Conservation (phyloP, 257 asterid species). For the Plectranthus barbatus region DNA sequence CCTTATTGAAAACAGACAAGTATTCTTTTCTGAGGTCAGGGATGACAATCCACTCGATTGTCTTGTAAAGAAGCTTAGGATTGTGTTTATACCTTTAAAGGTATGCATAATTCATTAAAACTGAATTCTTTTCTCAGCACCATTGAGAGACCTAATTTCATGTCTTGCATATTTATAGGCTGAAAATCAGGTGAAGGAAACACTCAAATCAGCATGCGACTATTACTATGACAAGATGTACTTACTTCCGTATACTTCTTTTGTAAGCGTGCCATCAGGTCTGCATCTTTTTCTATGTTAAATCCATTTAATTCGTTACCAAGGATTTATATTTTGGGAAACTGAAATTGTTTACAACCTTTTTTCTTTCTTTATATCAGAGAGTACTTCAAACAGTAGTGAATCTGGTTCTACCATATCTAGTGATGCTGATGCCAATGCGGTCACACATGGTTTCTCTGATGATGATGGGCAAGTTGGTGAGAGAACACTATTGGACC, state of each 20-base stretch:
- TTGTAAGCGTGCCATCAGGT: conserved; percentile 51
- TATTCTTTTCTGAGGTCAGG: conserved; percentile 63
- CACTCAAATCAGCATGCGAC: conserved; percentile 23
- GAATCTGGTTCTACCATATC: conserved; percentile 61
- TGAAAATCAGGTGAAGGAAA: conserved; percentile 8
- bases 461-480: conserved; percentile 1
- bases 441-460: not conserved
- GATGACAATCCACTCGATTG: conserved; percentile 65
- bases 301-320: not conserved
- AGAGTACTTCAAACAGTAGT: conserved; percentile 17
- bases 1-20: conserved; percentile 33
- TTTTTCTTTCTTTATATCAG: conserved; percentile 23
- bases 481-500: conserved; percentile 52
- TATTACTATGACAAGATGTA: conserved; percentile 59
- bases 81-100: conserved; percentile 29
- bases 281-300: not conserved
- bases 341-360: not conserved
- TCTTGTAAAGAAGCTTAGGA: conserved; percentile 35
- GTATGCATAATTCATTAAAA: conserved; percentile 21
- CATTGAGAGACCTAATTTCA: not conserved
- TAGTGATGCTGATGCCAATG: conserved; percentile 30
- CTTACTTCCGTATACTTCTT: conserved; percentile 51
- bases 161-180: conserved; percentile 24
- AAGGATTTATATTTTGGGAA: not conserved
- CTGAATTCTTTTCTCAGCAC: not conserved